Evolutionary conservation across 2,329 filamentous ascomycete genomes (phyloP), one percentile per base, ranked within the genome.

Genomic region (Aaosphaeria pasadenensis): DNA sequence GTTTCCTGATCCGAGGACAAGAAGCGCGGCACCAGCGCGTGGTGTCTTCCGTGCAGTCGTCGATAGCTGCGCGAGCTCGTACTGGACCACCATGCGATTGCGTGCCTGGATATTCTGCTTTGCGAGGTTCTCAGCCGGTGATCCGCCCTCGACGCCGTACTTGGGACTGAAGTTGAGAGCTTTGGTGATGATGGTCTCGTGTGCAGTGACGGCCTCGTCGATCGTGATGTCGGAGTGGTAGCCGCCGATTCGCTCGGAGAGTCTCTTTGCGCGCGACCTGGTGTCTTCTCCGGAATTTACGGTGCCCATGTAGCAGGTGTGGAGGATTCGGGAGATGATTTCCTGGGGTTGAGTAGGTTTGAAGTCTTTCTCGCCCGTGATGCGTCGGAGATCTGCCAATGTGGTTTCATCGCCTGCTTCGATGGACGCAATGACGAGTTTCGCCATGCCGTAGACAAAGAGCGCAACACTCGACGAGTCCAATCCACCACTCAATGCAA

Each of bases 191-290:
- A 90, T 70, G 39, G 76, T 77, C 55, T 80, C 82, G 44, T 84
- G 73, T 0, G 85, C 80, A 17, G 79, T 73, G 51, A 84, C 83
- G 6, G 85, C 77, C 1, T 77, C 76, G 61, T 92, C 89, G 48
- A 92, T 90, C 59, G 90, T 82, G 40, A 90, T 74, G 60, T 91
- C 81, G 4, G 82, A 76, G 62, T 94, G 89, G 59, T 90, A 85
- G 11, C 81, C 76, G 3, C 88, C 88, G 45, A 92, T 89, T 4
- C 74, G 76, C 4, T 74, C 62, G 1, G 76, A 71, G 2, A 92
- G 76, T 0, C 79, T 75, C 59, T 80, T 80, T 1, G 89, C 86
- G 30, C 89, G 76, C 42, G 77, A 74, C 7, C 88, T 58, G 0
- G 88, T 91, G 54, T 89, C 86, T 39, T 74, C 71, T 43, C 81